Percentiles rank a stretch among this genome's conserved stretches.
phyloP scores from a whole-genome alignment of 164 flowering plant species.

The Magnolia changhungtana region DNA sequence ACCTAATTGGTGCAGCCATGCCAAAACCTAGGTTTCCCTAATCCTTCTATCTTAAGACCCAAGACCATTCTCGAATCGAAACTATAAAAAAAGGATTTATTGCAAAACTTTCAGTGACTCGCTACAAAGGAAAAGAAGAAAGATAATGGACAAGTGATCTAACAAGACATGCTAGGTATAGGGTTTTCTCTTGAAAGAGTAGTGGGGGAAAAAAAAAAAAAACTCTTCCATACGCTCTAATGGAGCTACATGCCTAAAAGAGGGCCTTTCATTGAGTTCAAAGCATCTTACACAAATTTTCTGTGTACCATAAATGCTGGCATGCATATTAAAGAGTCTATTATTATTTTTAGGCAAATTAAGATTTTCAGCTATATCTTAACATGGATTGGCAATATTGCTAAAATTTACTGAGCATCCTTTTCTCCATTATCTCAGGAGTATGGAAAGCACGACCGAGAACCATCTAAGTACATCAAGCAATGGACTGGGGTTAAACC shows the following conservation, averaged over 20 bases:
- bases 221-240: too few relatives aligned
- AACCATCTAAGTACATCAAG: slow-evolving; percentile 86
- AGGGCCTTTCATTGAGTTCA: not conserved
- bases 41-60: too few relatives aligned
- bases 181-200: not conserved
- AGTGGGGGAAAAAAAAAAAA: not conserved
- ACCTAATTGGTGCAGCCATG: too few relatives aligned
- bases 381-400: not conserved
- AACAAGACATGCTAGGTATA: not conserved
- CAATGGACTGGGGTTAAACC: slow-evolving; percentile 97
- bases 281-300: too few relatives aligned
- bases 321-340: too few relatives aligned
- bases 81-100: too few relatives aligned
- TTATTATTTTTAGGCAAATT: not conserved
- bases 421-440: slow-evolving; percentile 46
- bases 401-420: not conserved
- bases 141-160: not conserved
- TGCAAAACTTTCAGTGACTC: too few relatives aligned
- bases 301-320: not conserved
- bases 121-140: too few relatives aligned
- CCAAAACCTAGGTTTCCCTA: too few relatives aligned
- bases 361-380: not conserved
- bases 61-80: too few relatives aligned
- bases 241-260: not conserved
- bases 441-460: slow-evolving; percentile 93